Conservation (phyloP, 495 filamentous ascomycete species). For the Corynascus novoguineensis region DNA sequence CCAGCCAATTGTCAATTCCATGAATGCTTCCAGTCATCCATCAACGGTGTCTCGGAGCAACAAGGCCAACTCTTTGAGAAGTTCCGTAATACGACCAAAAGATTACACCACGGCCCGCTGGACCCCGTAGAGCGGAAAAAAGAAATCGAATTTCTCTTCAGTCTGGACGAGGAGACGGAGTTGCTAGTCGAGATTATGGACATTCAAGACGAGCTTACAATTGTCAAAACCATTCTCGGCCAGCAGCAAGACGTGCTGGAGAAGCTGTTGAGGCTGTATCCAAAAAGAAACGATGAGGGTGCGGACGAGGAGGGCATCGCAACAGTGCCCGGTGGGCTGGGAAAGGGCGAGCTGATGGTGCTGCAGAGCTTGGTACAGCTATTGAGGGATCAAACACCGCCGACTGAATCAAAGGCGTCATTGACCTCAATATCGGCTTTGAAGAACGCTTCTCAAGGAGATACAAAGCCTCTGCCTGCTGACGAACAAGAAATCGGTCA, state of each 20-base stretch:
- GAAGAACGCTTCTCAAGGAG: not conserved
- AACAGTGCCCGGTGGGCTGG: not conserved
- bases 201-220: constrained; percentile 22
- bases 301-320: not conserved
- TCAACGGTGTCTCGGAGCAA: constrained; percentile 19
- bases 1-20: constrained; percentile 16
- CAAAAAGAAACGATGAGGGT: constrained; percentile 12
- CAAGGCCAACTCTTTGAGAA: constrained; percentile 13
- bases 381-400: constrained; percentile 8
- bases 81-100: constrained; percentile 14
- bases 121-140: constrained; percentile 11
- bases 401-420: not conserved
- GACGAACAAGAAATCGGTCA: not conserved
- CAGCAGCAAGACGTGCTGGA: constrained; percentile 15
- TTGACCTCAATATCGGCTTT: not conserved
- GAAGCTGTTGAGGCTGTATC: constrained; percentile 14
- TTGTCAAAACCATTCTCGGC: constrained; percentile 17
- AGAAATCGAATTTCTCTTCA: constrained; percentile 17
- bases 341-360: constrained; percentile 12
- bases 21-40: constrained; percentile 22
- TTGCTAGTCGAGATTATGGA: constrained; percentile 21
- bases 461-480: not conserved
- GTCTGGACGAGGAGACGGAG: constrained; percentile 17
- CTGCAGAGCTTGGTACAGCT: constrained; percentile 16
- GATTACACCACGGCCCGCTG: constrained; percentile 13